phyloP scores from a whole-genome alignment of 352 stramenopile species.

The Peronospora belbahrii region DNA sequence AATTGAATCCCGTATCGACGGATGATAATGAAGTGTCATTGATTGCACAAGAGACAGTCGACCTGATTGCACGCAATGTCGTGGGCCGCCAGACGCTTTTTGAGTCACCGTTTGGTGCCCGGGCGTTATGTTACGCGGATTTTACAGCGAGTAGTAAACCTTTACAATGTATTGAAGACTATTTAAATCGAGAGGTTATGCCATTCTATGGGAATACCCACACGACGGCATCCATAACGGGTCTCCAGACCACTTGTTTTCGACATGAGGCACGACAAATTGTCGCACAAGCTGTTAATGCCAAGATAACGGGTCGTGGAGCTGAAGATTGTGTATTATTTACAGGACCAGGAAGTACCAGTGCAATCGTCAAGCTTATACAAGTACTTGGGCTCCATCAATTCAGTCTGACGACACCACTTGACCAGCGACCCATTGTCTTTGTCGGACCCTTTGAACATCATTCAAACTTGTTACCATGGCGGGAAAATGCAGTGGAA shows the following conservation, averaged over 20 bases:
- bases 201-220: conserved; percentile 97
- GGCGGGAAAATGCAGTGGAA: conserved; percentile 87
- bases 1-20: not conserved
- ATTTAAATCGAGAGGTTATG: conserved; percentile 81
- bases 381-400: conserved; percentile 51
- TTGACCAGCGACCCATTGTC: conserved; percentile 58
- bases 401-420: not conserved
- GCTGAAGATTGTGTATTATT: conserved; percentile 95
- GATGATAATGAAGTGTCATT: conserved; percentile 2
- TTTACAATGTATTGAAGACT: conserved; percentile 85
- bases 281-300: conserved; percentile 86
- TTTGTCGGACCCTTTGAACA: conserved; percentile 94
- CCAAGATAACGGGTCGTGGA: conserved; percentile 83
- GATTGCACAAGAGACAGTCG: conserved; percentile 21
- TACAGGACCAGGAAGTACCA: conserved; percentile 79
- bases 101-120: conserved; percentile 57
- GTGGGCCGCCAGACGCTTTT: conserved; percentile 43
- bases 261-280: conserved; percentile 92
- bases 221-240: conserved; percentile 83
- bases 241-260: conserved; percentile 89
- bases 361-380: conserved; percentile 78
- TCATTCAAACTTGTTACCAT: conserved; percentile 97
- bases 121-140: conserved; percentile 90
- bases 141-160: conserved; percentile 90
- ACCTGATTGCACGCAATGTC: conserved; percentile 36